Percentiles rank a stretch among this genome's conserved stretches.
Conservation (phyloP, 441 rosid genomes). For the Pelargonium myrrhifolium region DNA sequence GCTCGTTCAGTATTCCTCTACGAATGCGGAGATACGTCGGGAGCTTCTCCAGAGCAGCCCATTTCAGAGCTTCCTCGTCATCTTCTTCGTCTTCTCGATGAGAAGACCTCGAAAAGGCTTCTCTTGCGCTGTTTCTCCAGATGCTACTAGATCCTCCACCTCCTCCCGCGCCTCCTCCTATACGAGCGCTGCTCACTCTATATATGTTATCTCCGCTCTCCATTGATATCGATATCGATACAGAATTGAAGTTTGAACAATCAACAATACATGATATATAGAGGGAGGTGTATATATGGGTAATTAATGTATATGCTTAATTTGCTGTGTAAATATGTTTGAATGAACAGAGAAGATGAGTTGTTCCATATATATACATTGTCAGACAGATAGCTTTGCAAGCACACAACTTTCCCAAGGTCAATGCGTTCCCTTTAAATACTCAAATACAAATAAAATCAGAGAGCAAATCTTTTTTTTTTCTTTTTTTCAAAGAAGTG, state of each 20-base stretch:
- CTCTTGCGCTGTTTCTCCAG: constrained; percentile 3
- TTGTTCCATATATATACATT: too few species aligned
- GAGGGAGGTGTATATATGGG: too few species aligned
- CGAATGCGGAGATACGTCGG: constrained; percentile 45
- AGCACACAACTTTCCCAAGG: too few species aligned
- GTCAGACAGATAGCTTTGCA: too few species aligned
- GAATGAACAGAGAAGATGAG: too few species aligned
- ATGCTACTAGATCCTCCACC: constrained; percentile 19
- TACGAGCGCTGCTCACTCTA: neutral
- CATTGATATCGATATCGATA: neutral
- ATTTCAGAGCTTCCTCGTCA: constrained; percentile 42
- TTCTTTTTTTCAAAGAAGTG: too few species aligned
- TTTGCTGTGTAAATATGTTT: too few species aligned
- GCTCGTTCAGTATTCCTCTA: constrained; percentile 32
- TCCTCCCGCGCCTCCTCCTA: constrained; percentile 2
- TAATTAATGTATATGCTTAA: too few species aligned
- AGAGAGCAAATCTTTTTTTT: too few species aligned
- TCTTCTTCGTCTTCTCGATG: constrained; percentile 28
- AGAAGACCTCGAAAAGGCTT: constrained; percentile 3
- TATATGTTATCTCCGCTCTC: neutral
- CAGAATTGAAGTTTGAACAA: neutral
- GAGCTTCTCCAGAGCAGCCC: constrained; percentile 47
- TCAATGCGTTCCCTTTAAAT: too few species aligned
- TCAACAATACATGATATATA: too few species aligned
- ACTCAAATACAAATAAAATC: too few species aligned